Conservation (phyloP, 176 grass and related monocot genomes). For the Eleusine coracana region DNA sequence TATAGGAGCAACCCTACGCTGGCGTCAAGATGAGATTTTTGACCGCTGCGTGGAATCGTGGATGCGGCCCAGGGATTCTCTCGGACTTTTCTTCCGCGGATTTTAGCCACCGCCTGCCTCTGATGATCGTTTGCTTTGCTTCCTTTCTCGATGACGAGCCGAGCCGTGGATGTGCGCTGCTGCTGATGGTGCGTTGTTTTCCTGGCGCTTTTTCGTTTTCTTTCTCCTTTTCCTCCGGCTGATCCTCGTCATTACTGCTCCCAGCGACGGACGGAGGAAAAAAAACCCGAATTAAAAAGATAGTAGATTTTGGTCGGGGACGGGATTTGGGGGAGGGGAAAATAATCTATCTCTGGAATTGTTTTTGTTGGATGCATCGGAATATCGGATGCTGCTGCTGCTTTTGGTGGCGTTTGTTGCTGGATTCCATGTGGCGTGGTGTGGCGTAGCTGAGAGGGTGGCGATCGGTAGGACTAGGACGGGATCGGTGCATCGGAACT, state of each 20-base stretch:
- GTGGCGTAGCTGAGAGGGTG: background rate
- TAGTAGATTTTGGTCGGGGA: slow-evolving; percentile 32
- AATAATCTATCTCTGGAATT: slow-evolving; percentile 22
- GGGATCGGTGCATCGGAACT: slow-evolving; percentile 15
- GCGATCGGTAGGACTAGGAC: background rate
- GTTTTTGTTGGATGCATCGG: slow-evolving; percentile 36
- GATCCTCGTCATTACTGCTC: slow-evolving; percentile 45
- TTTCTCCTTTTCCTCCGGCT: slow-evolving; percentile 50
- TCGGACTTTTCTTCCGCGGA: slow-evolving; percentile 39
- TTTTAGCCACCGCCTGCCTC: slow-evolving; percentile 19
- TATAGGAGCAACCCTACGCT: background rate
- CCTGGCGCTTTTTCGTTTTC: slow-evolving; percentile 62
- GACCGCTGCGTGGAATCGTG: slow-evolving; percentile 13
- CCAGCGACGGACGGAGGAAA: background rate
- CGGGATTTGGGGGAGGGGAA: slow-evolving; percentile 24
- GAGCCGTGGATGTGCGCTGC: slow-evolving; percentile 23
- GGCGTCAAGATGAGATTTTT: slow-evolving; percentile 66
- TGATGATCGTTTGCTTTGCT: background rate
- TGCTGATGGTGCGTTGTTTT: slow-evolving; percentile 49
- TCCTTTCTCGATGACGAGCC: slow-evolving; percentile 26
- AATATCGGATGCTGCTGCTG: slow-evolving; percentile 27
- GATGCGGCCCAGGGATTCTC: background rate
- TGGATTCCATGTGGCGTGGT: slow-evolving; percentile 22
- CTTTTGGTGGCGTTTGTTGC: slow-evolving; percentile 6
- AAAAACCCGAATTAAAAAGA: slow-evolving; percentile 41